These are phyloP conservation scores for Plicaturopsis crispa DNA, from an alignment of 768 basidiomycete genomes.

Conservation along the genomic window DNA sequence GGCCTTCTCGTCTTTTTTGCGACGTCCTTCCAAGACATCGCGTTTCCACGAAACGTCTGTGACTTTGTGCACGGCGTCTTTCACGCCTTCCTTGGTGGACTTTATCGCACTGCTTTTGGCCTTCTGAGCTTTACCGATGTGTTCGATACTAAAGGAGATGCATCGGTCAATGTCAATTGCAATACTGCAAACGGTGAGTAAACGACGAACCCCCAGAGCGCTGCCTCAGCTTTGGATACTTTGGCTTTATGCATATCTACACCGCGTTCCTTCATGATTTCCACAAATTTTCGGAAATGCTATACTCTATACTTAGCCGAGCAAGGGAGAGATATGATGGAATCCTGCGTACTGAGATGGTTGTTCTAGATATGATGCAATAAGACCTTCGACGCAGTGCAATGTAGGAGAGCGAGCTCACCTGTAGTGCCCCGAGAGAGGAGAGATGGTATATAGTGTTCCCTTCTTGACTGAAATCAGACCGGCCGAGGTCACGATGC, in stretches of 20 bases:
- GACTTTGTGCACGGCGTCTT: constrained; percentile 18
- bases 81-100: constrained; percentile 24
- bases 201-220: constrained; percentile 43
- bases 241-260: constrained; percentile 54
- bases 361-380: neutral
- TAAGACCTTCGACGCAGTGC: no score
- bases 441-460: constrained; percentile 50
- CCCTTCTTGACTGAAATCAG: constrained; percentile 60
- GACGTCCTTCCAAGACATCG: constrained; percentile 23
- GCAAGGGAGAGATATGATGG: neutral
- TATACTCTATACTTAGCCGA: constrained; percentile 13
- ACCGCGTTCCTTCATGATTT: constrained; percentile 40
- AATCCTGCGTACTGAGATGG: neutral
- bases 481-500: constrained; percentile 58
- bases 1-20: neutral
- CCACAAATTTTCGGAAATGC: constrained; percentile 55
- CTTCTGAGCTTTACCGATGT: constrained; percentile 36
- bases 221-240: constrained; percentile 52
- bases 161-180: constrained; percentile 1
- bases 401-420: constrained; percentile 13
- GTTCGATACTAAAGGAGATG: constrained; percentile 35
- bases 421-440: constrained; percentile 64
- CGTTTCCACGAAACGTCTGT: constrained; percentile 20
- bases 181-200: no score
- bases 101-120: constrained; percentile 21